Evolutionary conservation across 1,284 basidiomycete genomes (phyloP), one percentile per base, ranked within the genome.

Genomic region (Ganoderma lucidum): DNA sequence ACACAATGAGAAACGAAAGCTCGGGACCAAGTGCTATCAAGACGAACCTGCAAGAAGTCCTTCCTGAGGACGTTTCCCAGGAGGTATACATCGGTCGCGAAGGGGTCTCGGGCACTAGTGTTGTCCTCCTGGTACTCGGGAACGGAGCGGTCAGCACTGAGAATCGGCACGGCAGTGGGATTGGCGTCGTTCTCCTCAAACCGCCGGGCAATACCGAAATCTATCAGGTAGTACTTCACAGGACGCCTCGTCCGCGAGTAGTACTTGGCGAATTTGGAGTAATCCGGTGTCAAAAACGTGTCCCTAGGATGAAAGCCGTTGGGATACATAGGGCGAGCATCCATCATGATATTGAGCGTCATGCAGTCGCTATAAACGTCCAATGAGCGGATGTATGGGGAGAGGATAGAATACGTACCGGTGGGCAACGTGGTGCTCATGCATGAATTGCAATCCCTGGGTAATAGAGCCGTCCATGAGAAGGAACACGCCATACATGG

Each of bases 331-430:
- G 69, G 64, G 23, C 63, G 63, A 0, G 80, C 75, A 62, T 83
- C 82, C 70, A 83, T 77, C 81, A 84, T 80, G 48, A 83, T 75
- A 64, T 84, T 84, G 32, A 72, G 56, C 10, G 51, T 28, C 59
- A 79, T 77, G 53, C 78, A 78, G 67, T 86, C 83, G 2, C 85
- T 86, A 53, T n/a, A 56, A 56, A 17, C 5, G 15, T 35, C 19
- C 35, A 17, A 28, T 63, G 8, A 39, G 48, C 51, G 28, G 12
- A 15, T 19, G 19, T 10, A 8, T 17, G 30, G 14, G 12, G 39
- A 41, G 28, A 12, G 28, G 15, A 10, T 42, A 6, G 10, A 17
- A 19, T 64, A 48, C 65, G n/a, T 4, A 74, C 73, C 71, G 63
- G 63, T 74, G 73, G 10, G 73, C 73, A 19, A 74, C 62, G n/a